Conservation (phyloP, 495 filamentous ascomycete species). For the Rhypophila decipiens region DNA sequence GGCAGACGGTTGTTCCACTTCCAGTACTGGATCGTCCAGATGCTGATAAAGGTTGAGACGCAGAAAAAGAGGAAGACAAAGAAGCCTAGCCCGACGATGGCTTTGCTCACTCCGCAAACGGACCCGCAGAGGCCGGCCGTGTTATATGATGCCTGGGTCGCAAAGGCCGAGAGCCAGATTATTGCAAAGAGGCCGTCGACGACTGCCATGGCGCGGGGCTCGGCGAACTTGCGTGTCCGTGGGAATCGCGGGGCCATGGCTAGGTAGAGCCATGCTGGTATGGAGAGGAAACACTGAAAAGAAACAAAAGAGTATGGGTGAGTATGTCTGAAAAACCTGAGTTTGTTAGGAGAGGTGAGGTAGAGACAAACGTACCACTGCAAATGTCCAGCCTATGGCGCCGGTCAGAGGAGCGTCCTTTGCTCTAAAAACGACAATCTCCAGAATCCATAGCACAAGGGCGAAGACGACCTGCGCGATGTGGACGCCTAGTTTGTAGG, state of each 20-base stretch:
- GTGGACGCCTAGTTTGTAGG: constrained; percentile 52
- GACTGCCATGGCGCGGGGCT: constrained; percentile 73
- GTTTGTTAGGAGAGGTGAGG: too few species aligned
- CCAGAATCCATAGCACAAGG: constrained; percentile 65
- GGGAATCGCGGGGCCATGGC: constrained; percentile 77
- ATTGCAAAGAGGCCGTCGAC: constrained; percentile 69
- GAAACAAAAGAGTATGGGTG: neutral
- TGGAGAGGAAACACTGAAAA: constrained; percentile 72
- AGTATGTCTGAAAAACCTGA: neutral
- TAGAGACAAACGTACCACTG: constrained; percentile 53
- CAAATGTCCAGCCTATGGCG: constrained; percentile 68
- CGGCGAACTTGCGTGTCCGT: constrained; percentile 70
- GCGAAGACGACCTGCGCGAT: constrained; percentile 58
- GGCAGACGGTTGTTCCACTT: constrained; percentile 69
- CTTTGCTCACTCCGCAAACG: constrained; percentile 67
- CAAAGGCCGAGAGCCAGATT: constrained; percentile 81
- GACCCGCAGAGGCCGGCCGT: constrained; percentile 41
- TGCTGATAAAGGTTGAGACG: constrained; percentile 64
- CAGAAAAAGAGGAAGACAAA: constrained; percentile 77
- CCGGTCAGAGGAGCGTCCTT: constrained; percentile 58
- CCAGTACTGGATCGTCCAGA: constrained; percentile 74
- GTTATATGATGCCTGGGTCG: constrained; percentile 64
- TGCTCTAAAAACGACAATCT: constrained; percentile 63
- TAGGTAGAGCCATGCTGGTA: constrained; percentile 78
- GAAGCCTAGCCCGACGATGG: constrained; percentile 69